These are phyloP conservation scores for Citrus sp. DNA, from an alignment of 345 rosid species.

Conservation along the genomic window DNA sequence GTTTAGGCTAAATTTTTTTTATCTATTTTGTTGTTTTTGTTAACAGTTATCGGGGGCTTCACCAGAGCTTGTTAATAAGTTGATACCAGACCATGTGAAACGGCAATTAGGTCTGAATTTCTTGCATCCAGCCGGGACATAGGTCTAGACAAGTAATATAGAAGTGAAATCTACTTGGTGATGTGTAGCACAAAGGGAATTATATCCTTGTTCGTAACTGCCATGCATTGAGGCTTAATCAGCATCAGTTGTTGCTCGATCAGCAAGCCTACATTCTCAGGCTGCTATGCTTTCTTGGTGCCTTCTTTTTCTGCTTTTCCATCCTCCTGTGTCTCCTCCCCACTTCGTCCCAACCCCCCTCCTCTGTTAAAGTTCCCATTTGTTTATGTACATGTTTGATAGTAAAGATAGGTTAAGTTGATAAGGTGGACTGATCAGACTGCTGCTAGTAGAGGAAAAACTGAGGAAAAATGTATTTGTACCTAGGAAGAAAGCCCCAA, in stretches of 20 bases:
- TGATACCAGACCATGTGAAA: slow-evolving; percentile 81
- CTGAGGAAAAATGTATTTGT: slow-evolving; percentile 31
- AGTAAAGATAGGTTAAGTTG: slow-evolving; percentile 37
- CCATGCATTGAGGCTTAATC: slow-evolving; percentile 29
- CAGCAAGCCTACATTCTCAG: slow-evolving; percentile 20
- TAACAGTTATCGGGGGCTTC: slow-evolving; percentile 63
- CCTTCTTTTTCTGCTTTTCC: slow-evolving; percentile 16
- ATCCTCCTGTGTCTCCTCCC: neutral
- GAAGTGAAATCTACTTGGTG: slow-evolving; percentile 22
- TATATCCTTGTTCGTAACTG: slow-evolving; percentile 26
- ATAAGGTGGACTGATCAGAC: slow-evolving; percentile 29
- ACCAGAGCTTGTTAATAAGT: slow-evolving; percentile 74
- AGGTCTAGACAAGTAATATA: slow-evolving; percentile 11
- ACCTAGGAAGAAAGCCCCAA: slow-evolving; percentile 31
- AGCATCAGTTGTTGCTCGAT: slow-evolving; percentile 29
- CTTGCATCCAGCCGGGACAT: slow-evolving; percentile 72
- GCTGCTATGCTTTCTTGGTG: slow-evolving; percentile 27
- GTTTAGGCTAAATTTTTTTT: neutral
- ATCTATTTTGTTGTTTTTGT: slow-evolving; percentile 5
- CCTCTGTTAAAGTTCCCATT: slow-evolving; percentile 16
- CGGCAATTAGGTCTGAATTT: slow-evolving; percentile 73
- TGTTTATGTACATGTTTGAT: slow-evolving; percentile 49
- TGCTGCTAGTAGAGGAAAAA: slow-evolving; percentile 29
- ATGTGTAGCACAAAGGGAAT: slow-evolving; percentile 24
- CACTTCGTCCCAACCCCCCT: neutral